A percentile compares a stretch with the other conserved stretches of the same genome.
These are phyloP conservation scores for Quercus aquifolioides DNA, from an alignment of 306 rosid genomes.

Conservation along the genomic window DNA sequence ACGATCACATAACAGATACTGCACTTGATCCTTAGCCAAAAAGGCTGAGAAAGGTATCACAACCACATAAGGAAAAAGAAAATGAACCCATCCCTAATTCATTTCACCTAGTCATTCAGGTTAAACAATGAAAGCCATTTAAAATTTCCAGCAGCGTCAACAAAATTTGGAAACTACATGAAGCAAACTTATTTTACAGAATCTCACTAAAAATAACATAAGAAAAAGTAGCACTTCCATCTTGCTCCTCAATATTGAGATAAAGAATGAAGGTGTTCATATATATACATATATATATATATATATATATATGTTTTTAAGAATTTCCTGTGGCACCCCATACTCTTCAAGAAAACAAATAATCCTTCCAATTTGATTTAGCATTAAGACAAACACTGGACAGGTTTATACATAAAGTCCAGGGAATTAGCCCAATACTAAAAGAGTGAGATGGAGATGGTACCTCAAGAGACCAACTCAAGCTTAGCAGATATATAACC, in stretches of 20 bases:
- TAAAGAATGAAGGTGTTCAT: too few species aligned
- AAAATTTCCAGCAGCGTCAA: not conserved
- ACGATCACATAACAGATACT: too few species aligned
- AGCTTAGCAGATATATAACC: not conserved
- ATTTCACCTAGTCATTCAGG: not conserved
- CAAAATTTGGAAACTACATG: not conserved
- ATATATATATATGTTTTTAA: too few species aligned
- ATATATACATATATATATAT: too few species aligned
- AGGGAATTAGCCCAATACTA: not conserved
- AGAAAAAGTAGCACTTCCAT: too few species aligned
- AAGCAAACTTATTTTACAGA: not conserved
- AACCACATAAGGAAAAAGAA: not conserved
- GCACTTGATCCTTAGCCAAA: too few species aligned
- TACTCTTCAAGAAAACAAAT: not conserved
- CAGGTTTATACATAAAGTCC: not conserved
- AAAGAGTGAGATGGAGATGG: not conserved
- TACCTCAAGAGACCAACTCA: not conserved
- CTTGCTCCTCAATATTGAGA: too few species aligned
- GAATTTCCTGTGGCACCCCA: too few species aligned
- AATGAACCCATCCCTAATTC: not conserved
- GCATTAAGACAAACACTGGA: not conserved
- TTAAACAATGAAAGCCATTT: too few species aligned
- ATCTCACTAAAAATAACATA: not conserved
- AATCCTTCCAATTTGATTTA: not conserved
- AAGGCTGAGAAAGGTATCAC: not conserved